Conservation (phyloP, 306 rosid species). For the Medicago arabica region DNA sequence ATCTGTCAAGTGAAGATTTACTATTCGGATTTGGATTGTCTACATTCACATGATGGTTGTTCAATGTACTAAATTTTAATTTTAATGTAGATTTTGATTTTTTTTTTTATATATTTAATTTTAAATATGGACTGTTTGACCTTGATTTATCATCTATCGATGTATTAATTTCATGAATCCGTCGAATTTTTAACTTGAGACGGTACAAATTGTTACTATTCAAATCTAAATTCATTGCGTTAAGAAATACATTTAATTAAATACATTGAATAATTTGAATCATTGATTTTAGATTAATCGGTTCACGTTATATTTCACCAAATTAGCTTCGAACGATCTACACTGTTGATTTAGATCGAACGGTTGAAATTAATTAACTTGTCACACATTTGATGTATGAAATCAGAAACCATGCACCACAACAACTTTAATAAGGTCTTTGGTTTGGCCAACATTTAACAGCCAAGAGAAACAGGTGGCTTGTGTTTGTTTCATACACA, state of each 20-base stretch:
- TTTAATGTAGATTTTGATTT: too few relatives aligned
- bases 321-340: too few relatives aligned
- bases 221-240: neutral
- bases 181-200: neutral
- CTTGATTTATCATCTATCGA: too few relatives aligned
- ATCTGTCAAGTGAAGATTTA: conserved; percentile 29
- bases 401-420: neutral
- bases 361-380: neutral
- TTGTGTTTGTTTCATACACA: neutral
- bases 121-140: neutral
- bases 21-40: neutral
- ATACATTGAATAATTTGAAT: too few relatives aligned
- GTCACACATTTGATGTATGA: neutral
- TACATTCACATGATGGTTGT: neutral
- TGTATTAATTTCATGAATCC: neutral
- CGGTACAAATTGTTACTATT: neutral
- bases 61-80: too few relatives aligned
- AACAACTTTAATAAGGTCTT: neutral
- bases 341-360: neutral
- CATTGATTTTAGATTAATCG: neutral
- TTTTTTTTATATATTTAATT: too few relatives aligned
- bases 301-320: neutral
- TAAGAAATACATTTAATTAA: too few relatives aligned
- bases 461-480: conserved; percentile 17
- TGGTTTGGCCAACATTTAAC: conserved; percentile 21